A percentile compares a stretch with the other conserved stretches of the same genome.
phyloP scores from a whole-genome alignment of 2,329 filamentous ascomycete species.

The Rhinocladiella similis region DNA sequence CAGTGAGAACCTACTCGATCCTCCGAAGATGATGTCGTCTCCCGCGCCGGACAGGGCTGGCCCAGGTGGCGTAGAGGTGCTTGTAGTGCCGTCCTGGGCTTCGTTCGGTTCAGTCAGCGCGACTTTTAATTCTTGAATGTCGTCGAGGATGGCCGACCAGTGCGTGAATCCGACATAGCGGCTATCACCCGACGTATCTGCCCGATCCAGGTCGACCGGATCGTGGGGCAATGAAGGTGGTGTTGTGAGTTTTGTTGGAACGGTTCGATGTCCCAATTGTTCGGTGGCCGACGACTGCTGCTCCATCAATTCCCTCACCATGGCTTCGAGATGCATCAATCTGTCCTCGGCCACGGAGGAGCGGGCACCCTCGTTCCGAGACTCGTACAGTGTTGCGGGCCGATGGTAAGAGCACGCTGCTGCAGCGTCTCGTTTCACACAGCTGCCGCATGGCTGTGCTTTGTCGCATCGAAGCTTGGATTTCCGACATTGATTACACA shows the following conservation, averaged over 20 bases:
- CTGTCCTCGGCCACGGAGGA: conserved; percentile 16
- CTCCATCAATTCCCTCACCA: conserved; percentile 20
- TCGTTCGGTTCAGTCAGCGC: conserved; percentile 1
- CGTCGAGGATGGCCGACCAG: conserved; percentile 42
- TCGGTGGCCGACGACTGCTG: neutral
- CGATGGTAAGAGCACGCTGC: conserved; percentile 78
- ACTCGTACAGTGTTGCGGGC: neutral
- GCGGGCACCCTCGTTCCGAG: neutral
- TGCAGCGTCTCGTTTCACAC: conserved; percentile 74
- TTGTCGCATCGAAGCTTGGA: conserved; percentile 44
- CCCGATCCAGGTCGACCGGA: neutral
- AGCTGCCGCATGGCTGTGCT: conserved; percentile 40
- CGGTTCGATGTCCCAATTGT: neutral
- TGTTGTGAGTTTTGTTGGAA: conserved; percentile 1
- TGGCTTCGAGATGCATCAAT: conserved; percentile 17
- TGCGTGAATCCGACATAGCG: conserved; percentile 41
- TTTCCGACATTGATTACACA: conserved; percentile 37
- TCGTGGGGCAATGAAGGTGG: neutral
- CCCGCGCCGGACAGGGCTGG: neutral
- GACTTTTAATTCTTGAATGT: conserved; percentile 26
- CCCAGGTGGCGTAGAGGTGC: neutral
- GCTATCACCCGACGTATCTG: neutral
- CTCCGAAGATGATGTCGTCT: conserved; percentile 18
- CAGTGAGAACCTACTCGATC: conserved; percentile 8
- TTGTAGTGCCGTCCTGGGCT: neutral